phyloP scores from a whole-genome alignment of 2,329 filamentous ascomycete genomes.

The Aspergillus sp. region DNA sequence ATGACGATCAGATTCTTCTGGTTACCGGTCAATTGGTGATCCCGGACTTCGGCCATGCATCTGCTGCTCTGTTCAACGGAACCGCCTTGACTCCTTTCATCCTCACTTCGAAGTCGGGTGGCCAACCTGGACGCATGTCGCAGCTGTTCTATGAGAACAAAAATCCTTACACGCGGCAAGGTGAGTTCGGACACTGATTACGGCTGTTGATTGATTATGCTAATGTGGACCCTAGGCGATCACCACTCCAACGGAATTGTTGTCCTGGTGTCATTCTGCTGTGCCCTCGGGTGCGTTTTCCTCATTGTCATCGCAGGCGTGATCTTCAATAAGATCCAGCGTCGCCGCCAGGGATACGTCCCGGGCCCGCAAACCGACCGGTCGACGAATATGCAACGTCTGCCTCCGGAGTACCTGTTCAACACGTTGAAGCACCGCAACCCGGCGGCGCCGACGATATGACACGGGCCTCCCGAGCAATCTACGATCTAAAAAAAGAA shows the following conservation, averaged over 20 bases:
- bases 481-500: constrained; percentile 9
- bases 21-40: constrained; percentile 81
- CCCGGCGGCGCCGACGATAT: constrained; percentile 36
- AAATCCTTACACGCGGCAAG: constrained; percentile 66
- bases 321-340: constrained; percentile 48
- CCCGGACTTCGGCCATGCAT: constrained; percentile 73
- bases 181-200: constrained; percentile 48
- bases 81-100: constrained; percentile 74
- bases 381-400: constrained; percentile 44
- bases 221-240: constrained; percentile 22
- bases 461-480: constrained; percentile 8
- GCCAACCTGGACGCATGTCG: constrained; percentile 70
- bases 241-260: constrained; percentile 46
- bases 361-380: constrained; percentile 46
- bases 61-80: constrained; percentile 85
- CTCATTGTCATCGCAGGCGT: constrained; percentile 47
- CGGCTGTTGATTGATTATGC: neutral
- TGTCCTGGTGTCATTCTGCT: constrained; percentile 47
- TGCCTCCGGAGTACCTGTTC: constrained; percentile 49
- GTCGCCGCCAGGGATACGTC: constrained; percentile 47
- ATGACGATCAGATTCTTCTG: constrained; percentile 69
- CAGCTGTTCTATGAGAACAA: constrained; percentile 80
- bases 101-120: constrained; percentile 67
- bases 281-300: constrained; percentile 48
- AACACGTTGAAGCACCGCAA: constrained; percentile 38